Evolutionary conservation across 1,139 yeast species (phyloP).

Genomic region (Saccharomyces pastorianus): DNA sequence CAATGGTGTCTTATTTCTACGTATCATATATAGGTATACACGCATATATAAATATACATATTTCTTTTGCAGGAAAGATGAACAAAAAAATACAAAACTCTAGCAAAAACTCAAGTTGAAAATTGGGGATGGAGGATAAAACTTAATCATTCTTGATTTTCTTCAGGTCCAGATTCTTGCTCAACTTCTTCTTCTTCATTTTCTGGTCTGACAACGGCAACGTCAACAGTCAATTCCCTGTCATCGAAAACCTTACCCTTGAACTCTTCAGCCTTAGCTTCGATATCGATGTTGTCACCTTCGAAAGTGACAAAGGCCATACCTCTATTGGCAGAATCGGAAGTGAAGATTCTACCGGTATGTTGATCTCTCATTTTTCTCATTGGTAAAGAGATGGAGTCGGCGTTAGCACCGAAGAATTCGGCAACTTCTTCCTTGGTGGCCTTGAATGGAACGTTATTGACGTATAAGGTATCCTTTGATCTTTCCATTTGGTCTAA

Average conservation of each 20-base stretch:
- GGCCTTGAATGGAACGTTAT: conserved; percentile 29
- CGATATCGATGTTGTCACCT: conserved; percentile 17
- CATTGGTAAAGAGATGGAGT: conserved; percentile 29
- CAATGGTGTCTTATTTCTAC: neutral
- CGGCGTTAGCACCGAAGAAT: conserved; percentile 26
- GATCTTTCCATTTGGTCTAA: conserved; percentile 31
- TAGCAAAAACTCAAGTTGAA: neutral
- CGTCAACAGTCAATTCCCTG: conserved; percentile 16
- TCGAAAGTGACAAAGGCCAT: conserved; percentile 30
- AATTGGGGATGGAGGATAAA: neutral
- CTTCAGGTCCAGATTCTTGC: conserved; percentile 8
- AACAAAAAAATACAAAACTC: neutral
- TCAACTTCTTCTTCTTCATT: conserved; percentile 9
- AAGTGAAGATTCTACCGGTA: conserved; percentile 23
- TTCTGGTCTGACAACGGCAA: conserved; percentile 22
- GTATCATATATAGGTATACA: conserved; percentile 4
- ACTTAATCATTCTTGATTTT: conserved; percentile 3
- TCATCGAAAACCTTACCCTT: conserved; percentile 27
- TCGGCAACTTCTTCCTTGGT: conserved; percentile 29
- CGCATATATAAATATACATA: conserved; percentile 5
- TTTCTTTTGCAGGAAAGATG: conserved; percentile 2
- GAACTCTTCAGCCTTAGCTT: conserved; percentile 25
- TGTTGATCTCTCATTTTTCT: conserved; percentile 28
- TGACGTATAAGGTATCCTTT: conserved; percentile 29
- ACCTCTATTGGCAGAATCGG: conserved; percentile 30